Percentiles rank a stretch among this genome's conserved stretches.
phyloP scores from a whole-genome alignment of 768 basidiomycete species.

The Mycena sanguinolenta region DNA sequence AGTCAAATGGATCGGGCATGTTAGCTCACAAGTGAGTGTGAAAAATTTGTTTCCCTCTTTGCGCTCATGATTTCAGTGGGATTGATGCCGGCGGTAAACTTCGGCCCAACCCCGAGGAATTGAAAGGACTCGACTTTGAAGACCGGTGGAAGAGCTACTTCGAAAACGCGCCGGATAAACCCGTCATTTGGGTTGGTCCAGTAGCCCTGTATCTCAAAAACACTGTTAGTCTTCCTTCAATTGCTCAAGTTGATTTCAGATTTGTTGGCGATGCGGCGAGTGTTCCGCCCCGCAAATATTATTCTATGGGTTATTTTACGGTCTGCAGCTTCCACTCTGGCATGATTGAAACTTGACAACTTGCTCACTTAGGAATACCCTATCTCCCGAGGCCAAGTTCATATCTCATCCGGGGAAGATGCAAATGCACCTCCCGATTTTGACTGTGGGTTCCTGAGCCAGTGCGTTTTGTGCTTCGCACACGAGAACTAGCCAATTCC shows the following conservation, averaged over 20 bases:
- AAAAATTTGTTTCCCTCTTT: neutral
- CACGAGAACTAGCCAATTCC: neutral
- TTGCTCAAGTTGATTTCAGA: conserved; percentile 35
- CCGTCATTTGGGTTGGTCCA: conserved; percentile 49
- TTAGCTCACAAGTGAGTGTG: conserved; percentile 53
- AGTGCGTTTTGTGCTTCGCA: conserved; percentile 39
- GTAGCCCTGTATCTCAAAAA: conserved; percentile 43
- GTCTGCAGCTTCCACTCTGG: conserved; percentile 35
- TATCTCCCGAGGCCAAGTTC: conserved; percentile 50
- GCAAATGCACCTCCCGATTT: conserved; percentile 50
- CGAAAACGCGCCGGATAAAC: conserved; percentile 52
- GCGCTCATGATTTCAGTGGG: conserved; percentile 39
- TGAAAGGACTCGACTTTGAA: conserved; percentile 51
- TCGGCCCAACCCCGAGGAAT: conserved; percentile 51
- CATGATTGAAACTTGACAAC: neutral
- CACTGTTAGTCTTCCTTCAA: neutral
- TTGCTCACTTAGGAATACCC: conserved; percentile 48
- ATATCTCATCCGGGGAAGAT: conserved; percentile 50
- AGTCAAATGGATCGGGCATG: conserved; percentile 38
- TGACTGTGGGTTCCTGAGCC: conserved; percentile 46
- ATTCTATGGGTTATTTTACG: conserved; percentile 43
- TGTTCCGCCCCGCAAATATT: conserved; percentile 41
- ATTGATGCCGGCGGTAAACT: conserved; percentile 56
- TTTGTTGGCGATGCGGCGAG: conserved; percentile 38
- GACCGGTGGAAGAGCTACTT: conserved; percentile 52